Evolutionary conservation across 192 early-diverging fungal genomes (phyloP).

Genomic region (Podila verticillata): DNA sequence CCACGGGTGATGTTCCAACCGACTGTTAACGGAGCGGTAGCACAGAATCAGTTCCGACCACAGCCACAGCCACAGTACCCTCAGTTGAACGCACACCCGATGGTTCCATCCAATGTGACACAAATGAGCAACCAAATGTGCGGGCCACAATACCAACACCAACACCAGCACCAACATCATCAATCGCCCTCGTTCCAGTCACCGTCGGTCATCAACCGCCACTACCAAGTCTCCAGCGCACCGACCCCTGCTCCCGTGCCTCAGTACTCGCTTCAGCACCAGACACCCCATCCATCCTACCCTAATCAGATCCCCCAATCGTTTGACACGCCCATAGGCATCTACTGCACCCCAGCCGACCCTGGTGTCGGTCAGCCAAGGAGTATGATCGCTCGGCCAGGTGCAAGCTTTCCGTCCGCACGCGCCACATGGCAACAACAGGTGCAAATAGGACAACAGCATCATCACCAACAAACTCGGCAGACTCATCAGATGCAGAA

Average conservation of each 20-base stretch:
- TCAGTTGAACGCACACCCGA: background rate
- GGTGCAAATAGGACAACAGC: constrained; percentile 11
- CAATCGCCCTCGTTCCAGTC: background rate
- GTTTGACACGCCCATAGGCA: background rate
- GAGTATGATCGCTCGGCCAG: background rate
- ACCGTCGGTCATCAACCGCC: background rate
- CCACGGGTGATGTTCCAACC: background rate
- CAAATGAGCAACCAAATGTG: background rate
- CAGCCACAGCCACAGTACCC: too few relatives aligned
- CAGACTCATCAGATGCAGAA: constrained; percentile 6
- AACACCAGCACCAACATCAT: too few relatives aligned
- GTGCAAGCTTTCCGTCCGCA: constrained; percentile 1
- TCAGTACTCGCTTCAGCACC: background rate
- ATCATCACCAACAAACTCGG: constrained; percentile 7
- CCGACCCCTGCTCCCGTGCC: background rate
- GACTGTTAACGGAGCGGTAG: background rate
- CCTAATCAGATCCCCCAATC: background rate
- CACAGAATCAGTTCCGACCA: background rate
- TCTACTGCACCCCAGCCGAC: background rate
- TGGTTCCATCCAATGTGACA: background rate
- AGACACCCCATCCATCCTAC: background rate
- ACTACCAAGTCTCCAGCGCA: background rate
- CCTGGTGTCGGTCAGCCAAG: background rate
- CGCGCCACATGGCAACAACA: constrained; percentile 25
- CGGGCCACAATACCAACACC: too few relatives aligned